phyloP scores from a whole-genome alignment of 768 basidiomycete genomes.

The Lentinula sp. region DNA sequence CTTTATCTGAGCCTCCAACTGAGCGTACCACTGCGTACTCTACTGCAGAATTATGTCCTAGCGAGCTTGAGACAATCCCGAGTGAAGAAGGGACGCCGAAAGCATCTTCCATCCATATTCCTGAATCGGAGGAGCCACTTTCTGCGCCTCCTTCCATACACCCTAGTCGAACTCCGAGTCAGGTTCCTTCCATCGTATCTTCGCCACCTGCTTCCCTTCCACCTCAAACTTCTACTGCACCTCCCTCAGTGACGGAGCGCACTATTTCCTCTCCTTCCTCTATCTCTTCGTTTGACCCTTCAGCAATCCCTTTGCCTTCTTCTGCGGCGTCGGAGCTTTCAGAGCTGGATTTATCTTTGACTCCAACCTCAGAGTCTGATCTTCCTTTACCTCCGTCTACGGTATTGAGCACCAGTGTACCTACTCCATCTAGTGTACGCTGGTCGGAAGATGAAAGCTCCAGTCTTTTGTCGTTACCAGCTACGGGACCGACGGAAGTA shows the following conservation, averaged over 20 bases:
- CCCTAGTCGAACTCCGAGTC: not conserved
- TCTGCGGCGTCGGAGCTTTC: slow-evolving; percentile 22
- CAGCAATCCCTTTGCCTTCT: slow-evolving; percentile 34
- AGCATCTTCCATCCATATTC: slow-evolving; percentile 27
- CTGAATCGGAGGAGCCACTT: slow-evolving; percentile 21
- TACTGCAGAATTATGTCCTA: slow-evolving; percentile 41
- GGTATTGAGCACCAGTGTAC: slow-evolving; percentile 12
- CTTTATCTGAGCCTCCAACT: slow-evolving; percentile 41
- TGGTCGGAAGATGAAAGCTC: slow-evolving; percentile 10
- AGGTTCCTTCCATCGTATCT: slow-evolving; percentile 14
- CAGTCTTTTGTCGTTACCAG: slow-evolving; percentile 15
- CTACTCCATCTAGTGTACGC: slow-evolving; percentile 27
- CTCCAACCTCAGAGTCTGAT: slow-evolving; percentile 17
- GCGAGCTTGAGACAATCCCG: slow-evolving; percentile 33
- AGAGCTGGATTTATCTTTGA: slow-evolving; percentile 14
- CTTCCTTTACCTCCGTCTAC: slow-evolving; percentile 18
- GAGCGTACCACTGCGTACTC: slow-evolving; percentile 35
- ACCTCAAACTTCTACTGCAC: slow-evolving; percentile 17
- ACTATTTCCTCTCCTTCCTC: slow-evolving; percentile 17
- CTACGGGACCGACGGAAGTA: not conserved
- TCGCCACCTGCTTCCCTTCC: not conserved
- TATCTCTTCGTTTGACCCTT: slow-evolving; percentile 19
- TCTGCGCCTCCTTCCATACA: not conserved
- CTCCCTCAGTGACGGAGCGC: not conserved
- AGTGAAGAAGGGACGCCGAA: slow-evolving; percentile 34